These are phyloP conservation scores for Biscogniauxia sp. DNA, from an alignment of 2,329 filamentous ascomycete species.

Conservation along the genomic window DNA sequence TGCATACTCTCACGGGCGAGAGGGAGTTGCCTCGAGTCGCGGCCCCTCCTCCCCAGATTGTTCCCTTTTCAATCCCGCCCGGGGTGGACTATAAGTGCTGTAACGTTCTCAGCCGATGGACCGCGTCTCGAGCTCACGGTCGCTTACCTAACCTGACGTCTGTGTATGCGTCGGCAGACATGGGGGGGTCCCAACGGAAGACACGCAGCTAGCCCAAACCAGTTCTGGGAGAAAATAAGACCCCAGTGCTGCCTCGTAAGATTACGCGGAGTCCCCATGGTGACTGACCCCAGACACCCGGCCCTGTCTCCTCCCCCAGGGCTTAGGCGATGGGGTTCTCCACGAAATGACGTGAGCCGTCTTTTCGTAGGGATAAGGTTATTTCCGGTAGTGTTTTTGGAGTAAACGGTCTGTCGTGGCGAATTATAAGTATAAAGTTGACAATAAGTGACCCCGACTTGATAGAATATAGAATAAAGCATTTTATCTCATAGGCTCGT, in stretches of 20 bases:
- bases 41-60: not conserved
- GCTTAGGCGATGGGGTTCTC: not conserved
- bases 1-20: not conserved
- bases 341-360: not conserved
- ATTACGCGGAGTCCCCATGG: slow-evolving; percentile 4
- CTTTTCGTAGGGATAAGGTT: not conserved
- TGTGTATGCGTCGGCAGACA: not conserved
- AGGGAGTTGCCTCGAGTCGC: not conserved
- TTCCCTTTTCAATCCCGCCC: not conserved
- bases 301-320: too few relatives aligned
- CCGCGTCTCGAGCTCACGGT: not conserved
- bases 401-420: not conserved
- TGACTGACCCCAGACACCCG: not conserved
- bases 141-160: not conserved
- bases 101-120: not conserved
- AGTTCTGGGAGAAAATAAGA: not conserved
- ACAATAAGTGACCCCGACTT: not conserved
- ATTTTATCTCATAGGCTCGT: not conserved
- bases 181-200: not conserved
- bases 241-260: not conserved
- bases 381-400: not conserved
- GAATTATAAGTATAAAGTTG: not conserved
- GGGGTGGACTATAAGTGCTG: not conserved
- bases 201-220: not conserved
- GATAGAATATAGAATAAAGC: not conserved